These are phyloP conservation scores for Brassica hybrid DNA, from an alignment of 441 rosid genomes.

Conservation along the genomic window DNA sequence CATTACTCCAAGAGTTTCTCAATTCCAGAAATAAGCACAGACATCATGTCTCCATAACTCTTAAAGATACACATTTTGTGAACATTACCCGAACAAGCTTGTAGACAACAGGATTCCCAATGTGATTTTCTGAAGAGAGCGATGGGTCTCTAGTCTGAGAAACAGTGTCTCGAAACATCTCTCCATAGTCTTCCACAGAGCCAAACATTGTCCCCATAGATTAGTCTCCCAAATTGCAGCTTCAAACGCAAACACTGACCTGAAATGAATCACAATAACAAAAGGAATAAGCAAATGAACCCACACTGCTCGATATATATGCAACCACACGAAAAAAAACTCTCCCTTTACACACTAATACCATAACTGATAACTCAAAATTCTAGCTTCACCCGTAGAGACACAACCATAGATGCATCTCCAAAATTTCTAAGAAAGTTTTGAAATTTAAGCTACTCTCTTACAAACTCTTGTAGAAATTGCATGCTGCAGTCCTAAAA, in stretches of 20 bases:
- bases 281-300: constrained; percentile 22
- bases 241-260: constrained; percentile 54
- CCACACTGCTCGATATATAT: constrained; percentile 14
- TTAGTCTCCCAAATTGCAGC: constrained; percentile 73
- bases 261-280: constrained; percentile 34
- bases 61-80: too few relatives aligned
- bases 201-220: constrained; percentile 81
- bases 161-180: constrained; percentile 53
- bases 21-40: too few relatives aligned
- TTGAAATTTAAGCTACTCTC: constrained; percentile 26
- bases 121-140: constrained; percentile 57
- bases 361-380: constrained; percentile 12
- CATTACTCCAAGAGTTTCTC: constrained; percentile 2
- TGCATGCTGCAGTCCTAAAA: constrained; percentile 12
- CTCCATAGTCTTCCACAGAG: constrained; percentile 69
- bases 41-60: too few relatives aligned
- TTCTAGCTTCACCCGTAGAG: constrained; percentile 7
- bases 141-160: constrained; percentile 47
- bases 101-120: constrained; percentile 74
- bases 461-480: constrained; percentile 9
- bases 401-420: background rate
- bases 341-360: background rate
- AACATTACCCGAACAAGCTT: constrained; percentile 91
- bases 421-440: background rate
- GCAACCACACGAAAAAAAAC: background rate